Base-by-base conservation (phyloP, 208 protist genomes). In the Trypanosoma grayi region DNA sequence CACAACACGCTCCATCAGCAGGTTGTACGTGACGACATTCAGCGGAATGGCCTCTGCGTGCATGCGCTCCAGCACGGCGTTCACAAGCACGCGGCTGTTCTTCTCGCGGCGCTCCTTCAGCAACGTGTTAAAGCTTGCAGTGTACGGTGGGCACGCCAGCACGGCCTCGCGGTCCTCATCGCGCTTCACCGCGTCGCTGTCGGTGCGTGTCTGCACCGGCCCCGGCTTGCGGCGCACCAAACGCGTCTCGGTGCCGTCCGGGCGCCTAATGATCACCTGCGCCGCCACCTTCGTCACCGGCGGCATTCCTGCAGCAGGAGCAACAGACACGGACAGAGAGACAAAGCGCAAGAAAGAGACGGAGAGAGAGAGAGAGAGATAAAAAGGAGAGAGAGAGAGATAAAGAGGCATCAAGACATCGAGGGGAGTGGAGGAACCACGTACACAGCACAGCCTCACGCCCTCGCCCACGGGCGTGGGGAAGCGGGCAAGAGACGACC, bases 21-120 rank as follows among this genome's bases (percentile, higher is more conserved):
- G 60, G 62, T 97, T 97, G 73, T 95, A 97, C 36, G 92, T 97
- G 28, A 69, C 64, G 11, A 82, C 89, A 77, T 93, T 90, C 46
- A 97, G 46, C 0, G 92, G 92, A 57, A 97, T 91, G 2, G 74
- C 70, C 40, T 94, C 86, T 16, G 53, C 67, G n/a, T 81, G 77
- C 92, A 97, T 97, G 9, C 87, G 75, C 13, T 87, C 74, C 36
- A 88, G 60, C 14, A 94, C 83, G 1, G 81, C 75, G 4, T 75
- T 69, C 3, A 92, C 89, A 25, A 97, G 53, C 20, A 79, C 75
- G 31, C 71, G 67, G 30, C 86, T 81, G 54, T 81, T 81, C 13
- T 82, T 70, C 13, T 77, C 58, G 0, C 73, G 56, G 0, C 47
- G 45, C 30, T 88, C 82, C 27, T 75, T 52, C 20, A 95, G 65